Evolutionary conservation across 371 early-diverging fungal species (phyloP).

Genomic region (Mortierella sp.): DNA sequence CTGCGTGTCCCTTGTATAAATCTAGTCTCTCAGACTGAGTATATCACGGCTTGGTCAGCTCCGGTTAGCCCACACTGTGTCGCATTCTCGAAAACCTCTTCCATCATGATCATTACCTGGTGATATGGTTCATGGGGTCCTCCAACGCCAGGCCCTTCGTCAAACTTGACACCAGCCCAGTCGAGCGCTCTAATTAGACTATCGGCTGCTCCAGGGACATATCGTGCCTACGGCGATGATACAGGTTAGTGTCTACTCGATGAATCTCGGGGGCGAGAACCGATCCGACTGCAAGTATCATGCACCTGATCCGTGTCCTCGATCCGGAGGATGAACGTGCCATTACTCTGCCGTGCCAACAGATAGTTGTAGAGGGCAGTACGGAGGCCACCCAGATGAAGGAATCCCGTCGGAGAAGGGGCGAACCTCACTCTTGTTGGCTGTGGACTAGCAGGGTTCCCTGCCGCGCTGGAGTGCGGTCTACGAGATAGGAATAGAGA

Average conservation of each 20-base stretch:
- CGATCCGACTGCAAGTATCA: too few relatives aligned
- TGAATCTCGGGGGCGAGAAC: too few relatives aligned
- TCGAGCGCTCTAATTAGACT: slow-evolving; percentile 71
- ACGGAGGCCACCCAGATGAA: slow-evolving; percentile 94
- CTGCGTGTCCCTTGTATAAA: slow-evolving; percentile 75
- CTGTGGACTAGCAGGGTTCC: neutral
- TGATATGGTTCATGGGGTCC: slow-evolving; percentile 76
- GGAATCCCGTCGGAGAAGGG: slow-evolving; percentile 93
- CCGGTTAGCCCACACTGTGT: neutral
- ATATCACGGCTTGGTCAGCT: neutral
- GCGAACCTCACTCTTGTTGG: slow-evolving; percentile 90
- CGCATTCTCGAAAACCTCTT: too few relatives aligned
- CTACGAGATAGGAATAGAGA: neutral
- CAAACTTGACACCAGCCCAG: slow-evolving; percentile 84
- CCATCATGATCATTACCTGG: slow-evolving; percentile 58
- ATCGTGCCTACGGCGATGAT: slow-evolving; percentile 64
- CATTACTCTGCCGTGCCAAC: slow-evolving; percentile 78
- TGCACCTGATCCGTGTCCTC: slow-evolving; percentile 94
- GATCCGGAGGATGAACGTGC: slow-evolving; percentile 87
- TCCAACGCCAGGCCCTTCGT: slow-evolving; percentile 80
- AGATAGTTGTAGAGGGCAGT: slow-evolving; percentile 94
- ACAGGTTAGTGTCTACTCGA: neutral
- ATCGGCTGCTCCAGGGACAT: slow-evolving; percentile 83
- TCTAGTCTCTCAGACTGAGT: slow-evolving; percentile 79
- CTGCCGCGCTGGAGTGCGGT: neutral